phyloP scores from a whole-genome alignment of 179 eudicot species.

The Corrigiola litoralis region DNA sequence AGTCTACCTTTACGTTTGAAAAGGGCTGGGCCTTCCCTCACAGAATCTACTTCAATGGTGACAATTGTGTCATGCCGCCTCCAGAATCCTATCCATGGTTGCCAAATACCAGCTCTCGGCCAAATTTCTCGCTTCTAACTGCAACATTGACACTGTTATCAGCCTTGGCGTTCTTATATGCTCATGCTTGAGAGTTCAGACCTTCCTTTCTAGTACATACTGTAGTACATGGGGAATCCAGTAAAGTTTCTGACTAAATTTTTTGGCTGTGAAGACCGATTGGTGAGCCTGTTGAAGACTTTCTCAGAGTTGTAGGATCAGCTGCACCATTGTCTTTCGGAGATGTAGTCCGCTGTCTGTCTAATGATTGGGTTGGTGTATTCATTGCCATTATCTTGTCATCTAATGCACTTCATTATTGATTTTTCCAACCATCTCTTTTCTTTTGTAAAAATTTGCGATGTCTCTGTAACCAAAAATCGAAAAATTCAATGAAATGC shows the following conservation, averaged over 20 bases:
- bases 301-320: neutral
- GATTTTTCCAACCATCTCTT: too few species aligned
- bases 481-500: too few species aligned
- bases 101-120: slow-evolving; percentile 17
- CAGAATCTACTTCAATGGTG: slow-evolving; percentile 25
- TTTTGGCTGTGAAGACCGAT: slow-evolving; percentile 4
- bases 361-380: slow-evolving; percentile 13
- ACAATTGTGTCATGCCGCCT: slow-evolving; percentile 21
- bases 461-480: too few species aligned
- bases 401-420: too few species aligned
- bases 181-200: slow-evolving; percentile 7
- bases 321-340: neutral
- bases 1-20: slow-evolving; percentile 19
- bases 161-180: slow-evolving; percentile 2
- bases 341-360: neutral
- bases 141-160: neutral
- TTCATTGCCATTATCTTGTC: slow-evolving; percentile 2
- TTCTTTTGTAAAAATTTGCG: too few species aligned
- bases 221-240: neutral
- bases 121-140: neutral
- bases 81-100: slow-evolving; percentile 22
- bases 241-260: neutral
- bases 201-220: slow-evolving; percentile 1
- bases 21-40: slow-evolving; percentile 21
- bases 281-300: slow-evolving; percentile 12